Percentiles rank a stretch among this genome's conserved stretches.
Conservation (phyloP, 176 grass and related monocot species). For the Avena insularis region DNA sequence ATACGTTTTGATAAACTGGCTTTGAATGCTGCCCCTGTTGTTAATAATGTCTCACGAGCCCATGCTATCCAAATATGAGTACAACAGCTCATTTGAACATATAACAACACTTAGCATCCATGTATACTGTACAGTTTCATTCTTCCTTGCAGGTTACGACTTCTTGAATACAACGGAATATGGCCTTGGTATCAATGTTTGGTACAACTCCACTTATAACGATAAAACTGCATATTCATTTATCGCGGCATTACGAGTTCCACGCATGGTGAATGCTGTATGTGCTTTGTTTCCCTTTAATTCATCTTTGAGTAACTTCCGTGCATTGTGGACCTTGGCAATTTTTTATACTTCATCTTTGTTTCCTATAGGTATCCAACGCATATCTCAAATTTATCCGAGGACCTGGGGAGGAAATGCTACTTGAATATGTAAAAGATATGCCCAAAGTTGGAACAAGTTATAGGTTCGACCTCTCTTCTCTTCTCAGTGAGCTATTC, state of each 20-base stretch:
- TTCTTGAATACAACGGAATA: conserved; percentile 66
- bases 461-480: conserved; percentile 62
- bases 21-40: background rate
- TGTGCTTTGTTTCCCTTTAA: conserved; percentile 35
- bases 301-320: conserved; percentile 31
- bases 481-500: conserved; percentile 83
- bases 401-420: conserved; percentile 54
- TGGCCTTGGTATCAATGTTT: conserved; percentile 67
- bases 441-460: conserved; percentile 82
- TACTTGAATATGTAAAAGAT: conserved; percentile 84
- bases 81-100: background rate
- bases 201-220: conserved; percentile 93
- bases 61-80: background rate
- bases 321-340: background rate
- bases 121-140: conserved; percentile 26
- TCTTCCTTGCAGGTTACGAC: conserved; percentile 80
- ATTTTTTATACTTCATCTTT: conserved; percentile 14
- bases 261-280: conserved; percentile 84
- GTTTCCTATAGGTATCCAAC: conserved; percentile 68
- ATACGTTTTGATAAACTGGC: background rate
- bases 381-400: conserved; percentile 69
- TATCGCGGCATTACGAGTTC: conserved; percentile 63
- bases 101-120: background rate
- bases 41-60: background rate
- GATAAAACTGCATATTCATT: conserved; percentile 57